phyloP scores from a whole-genome alignment of 257 asterid genomes.

The Ajuga chamaepitys region DNA sequence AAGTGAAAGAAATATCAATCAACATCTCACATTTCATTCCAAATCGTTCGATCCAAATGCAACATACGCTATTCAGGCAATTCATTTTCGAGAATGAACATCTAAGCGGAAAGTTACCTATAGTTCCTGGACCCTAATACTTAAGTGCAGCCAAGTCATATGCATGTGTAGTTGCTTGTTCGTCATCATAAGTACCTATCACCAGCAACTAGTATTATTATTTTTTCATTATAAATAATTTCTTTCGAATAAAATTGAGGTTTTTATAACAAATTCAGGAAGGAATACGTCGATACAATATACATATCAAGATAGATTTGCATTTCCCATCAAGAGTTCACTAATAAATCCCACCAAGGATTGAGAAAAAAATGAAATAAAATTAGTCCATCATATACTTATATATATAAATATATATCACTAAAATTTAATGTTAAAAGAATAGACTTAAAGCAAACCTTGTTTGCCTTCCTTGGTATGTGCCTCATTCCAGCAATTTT shows the following conservation, averaged over 20 bases:
- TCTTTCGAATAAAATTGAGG: too few relatives aligned
- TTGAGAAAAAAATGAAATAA: not conserved
- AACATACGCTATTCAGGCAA: not conserved
- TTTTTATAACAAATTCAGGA: too few relatives aligned
- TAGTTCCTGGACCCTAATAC: slow-evolving; percentile 81
- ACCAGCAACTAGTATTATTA: not conserved
- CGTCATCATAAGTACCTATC: slow-evolving; percentile 81
- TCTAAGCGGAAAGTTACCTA: slow-evolving; percentile 67
- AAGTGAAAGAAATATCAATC: too few relatives aligned
- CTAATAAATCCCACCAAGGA: too few relatives aligned
- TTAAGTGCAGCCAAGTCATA: slow-evolving; percentile 87
- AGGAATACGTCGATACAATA: too few relatives aligned
- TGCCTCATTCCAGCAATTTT: slow-evolving; percentile 88
- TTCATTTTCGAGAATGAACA: not conserved
- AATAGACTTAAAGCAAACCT: slow-evolving; percentile 51
- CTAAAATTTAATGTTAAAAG: too few relatives aligned
- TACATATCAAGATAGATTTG: slow-evolving; percentile 62
- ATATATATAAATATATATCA: too few relatives aligned
- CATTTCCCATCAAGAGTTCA: too few relatives aligned
- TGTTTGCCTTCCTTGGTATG: slow-evolving; percentile 95
- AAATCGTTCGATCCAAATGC: too few relatives aligned
- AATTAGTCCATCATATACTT: not conserved
- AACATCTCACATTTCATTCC: too few relatives aligned
- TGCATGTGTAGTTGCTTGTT: slow-evolving; percentile 79
- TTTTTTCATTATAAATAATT: not conserved